These are phyloP conservation scores for Achaetomiella virescens DNA, from an alignment of 495 filamentous ascomycete genomes.

Conservation along the genomic window DNA sequence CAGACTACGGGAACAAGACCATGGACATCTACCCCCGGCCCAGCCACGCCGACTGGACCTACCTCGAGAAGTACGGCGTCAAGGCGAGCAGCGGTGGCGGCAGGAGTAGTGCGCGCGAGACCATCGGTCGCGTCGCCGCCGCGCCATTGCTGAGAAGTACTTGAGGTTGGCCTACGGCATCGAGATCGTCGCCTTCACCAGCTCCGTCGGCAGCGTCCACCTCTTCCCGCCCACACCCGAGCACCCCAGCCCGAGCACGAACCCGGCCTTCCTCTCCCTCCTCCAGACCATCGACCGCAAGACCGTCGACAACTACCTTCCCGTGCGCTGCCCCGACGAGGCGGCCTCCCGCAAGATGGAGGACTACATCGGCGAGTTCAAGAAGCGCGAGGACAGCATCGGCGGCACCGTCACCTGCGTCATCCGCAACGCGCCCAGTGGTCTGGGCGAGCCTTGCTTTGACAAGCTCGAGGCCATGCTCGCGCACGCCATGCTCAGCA, in stretches of 20 bases:
- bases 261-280: conserved; percentile 75
- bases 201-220: conserved; percentile 75
- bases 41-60: conserved; percentile 94
- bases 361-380: conserved; percentile 69
- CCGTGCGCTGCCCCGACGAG: conserved; percentile 77
- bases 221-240: conserved; percentile 75
- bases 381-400: conserved; percentile 81
- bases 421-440: conserved; percentile 80
- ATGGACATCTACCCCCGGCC: conserved; percentile 91
- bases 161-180: conserved; percentile 71
- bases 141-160: conserved; percentile 93
- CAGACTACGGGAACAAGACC: conserved; percentile 81
- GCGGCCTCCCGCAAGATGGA: conserved; percentile 65
- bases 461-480: conserved; percentile 94
- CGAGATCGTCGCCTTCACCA: conserved; percentile 87
- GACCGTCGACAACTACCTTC: conserved; percentile 75
- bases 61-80: conserved; percentile 94
- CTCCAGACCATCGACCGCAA: conserved; percentile 67
- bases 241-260: conserved; percentile 68
- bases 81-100: conserved; percentile 92
- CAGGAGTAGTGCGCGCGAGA: conserved; percentile 87
- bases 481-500: conserved; percentile 93
- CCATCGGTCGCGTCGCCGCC: conserved; percentile 89
- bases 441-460: conserved; percentile 91
- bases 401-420: conserved; percentile 96